These are phyloP conservation scores for Ustulina deusta DNA, from an alignment of 2,329 filamentous ascomycete species.

Conservation along the genomic window DNA sequence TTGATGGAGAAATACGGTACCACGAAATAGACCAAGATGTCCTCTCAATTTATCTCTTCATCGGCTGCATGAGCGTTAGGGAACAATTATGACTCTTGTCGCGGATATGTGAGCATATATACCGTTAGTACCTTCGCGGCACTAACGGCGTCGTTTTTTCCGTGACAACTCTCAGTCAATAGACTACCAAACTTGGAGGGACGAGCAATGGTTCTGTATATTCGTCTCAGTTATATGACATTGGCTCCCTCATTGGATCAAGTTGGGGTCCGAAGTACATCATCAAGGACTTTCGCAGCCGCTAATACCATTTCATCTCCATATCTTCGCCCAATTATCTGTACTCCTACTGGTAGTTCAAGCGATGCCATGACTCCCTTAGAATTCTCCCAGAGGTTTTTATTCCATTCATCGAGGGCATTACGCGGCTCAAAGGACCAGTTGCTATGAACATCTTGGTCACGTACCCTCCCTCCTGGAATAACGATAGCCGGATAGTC, in stretches of 20 bases:
- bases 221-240: neutral
- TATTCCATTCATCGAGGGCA: constrained; percentile 64
- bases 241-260: neutral
- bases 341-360: constrained; percentile 63
- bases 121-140: too few species aligned
- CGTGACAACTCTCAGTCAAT: too few species aligned
- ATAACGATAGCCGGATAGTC: constrained; percentile 71
- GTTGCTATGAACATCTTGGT: constrained; percentile 54
- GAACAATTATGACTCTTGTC: neutral
- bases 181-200: neutral
- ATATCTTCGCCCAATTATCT: constrained; percentile 63
- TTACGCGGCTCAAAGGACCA: constrained; percentile 61
- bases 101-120: too few species aligned
- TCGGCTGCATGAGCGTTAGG: neutral
- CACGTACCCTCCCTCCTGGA: constrained; percentile 62
- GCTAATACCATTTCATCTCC: constrained; percentile 68
- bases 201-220: neutral
- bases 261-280: constrained; percentile 21
- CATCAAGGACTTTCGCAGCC: constrained; percentile 54
- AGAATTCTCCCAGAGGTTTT: constrained; percentile 58
- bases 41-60: neutral
- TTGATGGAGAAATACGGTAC: constrained; percentile 36
- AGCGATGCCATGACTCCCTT: constrained; percentile 53
- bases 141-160: too few species aligned
- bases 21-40: neutral